These are phyloP conservation scores for Boletus sp. DNA, from an alignment of 768 basidiomycete species.

Conservation along the genomic window DNA sequence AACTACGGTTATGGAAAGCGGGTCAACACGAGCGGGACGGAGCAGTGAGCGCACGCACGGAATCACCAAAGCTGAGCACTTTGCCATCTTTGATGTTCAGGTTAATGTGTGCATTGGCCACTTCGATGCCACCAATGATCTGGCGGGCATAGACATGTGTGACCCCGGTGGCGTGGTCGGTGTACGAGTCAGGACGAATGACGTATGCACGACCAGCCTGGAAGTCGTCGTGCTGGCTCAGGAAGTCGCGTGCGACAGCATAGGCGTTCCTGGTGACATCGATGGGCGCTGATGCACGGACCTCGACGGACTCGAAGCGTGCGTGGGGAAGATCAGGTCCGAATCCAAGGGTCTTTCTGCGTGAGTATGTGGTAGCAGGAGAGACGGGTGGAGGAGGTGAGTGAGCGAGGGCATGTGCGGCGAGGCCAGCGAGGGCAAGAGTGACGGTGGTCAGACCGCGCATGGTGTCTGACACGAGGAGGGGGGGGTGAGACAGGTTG, in stretches of 20 bases:
- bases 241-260: conserved; percentile 61
- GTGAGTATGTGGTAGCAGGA: neutral
- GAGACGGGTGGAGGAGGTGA: conserved; percentile 16
- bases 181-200: conserved; percentile 82
- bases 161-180: conserved; percentile 79
- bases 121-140: conserved; percentile 79
- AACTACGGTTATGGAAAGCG: conserved; percentile 47
- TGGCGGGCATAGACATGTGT: conserved; percentile 89
- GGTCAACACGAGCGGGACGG: conserved; percentile 8
- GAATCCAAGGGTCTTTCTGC: conserved; percentile 87
- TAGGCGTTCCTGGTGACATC: conserved; percentile 46
- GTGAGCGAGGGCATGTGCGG: conserved; percentile 52
- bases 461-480: conserved; percentile 37
- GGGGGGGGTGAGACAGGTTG: neutral
- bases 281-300: conserved; percentile 35
- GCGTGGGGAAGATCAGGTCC: conserved; percentile 79
- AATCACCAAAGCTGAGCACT: conserved; percentile 84
- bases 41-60: conserved; percentile 46
- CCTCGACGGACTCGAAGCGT: conserved; percentile 52
- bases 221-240: conserved; percentile 38
- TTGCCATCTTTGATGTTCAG: conserved; percentile 84
- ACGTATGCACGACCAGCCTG: conserved; percentile 42
- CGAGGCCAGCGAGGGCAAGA: conserved; percentile 56
- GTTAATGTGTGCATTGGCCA: conserved; percentile 89
- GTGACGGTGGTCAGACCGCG: conserved; percentile 65